Base-by-base conservation (phyloP, 495 filamentous ascomycete genomes). In the Chaetomium tenue region DNA sequence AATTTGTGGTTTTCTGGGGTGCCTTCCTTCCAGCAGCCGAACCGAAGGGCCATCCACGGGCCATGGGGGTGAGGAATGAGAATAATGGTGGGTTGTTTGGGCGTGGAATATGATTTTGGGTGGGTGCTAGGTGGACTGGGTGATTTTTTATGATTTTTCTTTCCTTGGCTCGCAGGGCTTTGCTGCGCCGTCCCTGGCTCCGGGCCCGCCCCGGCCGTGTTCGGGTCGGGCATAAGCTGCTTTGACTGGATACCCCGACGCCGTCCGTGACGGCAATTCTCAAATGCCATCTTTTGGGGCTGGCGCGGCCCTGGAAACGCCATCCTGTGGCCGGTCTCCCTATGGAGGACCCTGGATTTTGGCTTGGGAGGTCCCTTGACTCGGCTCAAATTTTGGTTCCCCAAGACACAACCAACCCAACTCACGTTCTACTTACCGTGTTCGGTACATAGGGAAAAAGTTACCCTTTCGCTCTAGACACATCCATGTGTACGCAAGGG, bases 201-300 rank as follows among this genome's bases (percentile, higher is more conserved):
- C 48, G 48, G 20, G 9, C 48, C 48, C 48, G 23, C 48, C 48
- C 22, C 48, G 48, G 48, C 48, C 48, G 48, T 52, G 48, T 52
- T 52, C 48, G 48, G 48, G 22, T 25, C 48, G 48, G 48, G 22
- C 5, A 44, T 47, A 47, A 47, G 44, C 44, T 47, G 44, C 5
- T n/a, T 18, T 26, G 48, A 26, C 46, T 50, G 46, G n/a, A 23
- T 50, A 50, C n/a, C 18, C 20, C n/a, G 7, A 52, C 23, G 12
- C 48, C 22, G 20, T 50, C 9, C 9, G 22, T 25, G 48, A 52
- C 22, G 22, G 23, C 22, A 44, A 44, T 44, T 44, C 40, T 9
- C 40, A 44, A 44, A 44, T 44, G 40, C 40, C 40, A 44, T 44
- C 2, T 18, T 18, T 4, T 18, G 13, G 13, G 8, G 9, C 13